A percentile compares a stretch with the other conserved stretches of the same genome.
phyloP scores from a whole-genome alignment of 106 monocot genomes.

The Hemerocallis citrina region DNA sequence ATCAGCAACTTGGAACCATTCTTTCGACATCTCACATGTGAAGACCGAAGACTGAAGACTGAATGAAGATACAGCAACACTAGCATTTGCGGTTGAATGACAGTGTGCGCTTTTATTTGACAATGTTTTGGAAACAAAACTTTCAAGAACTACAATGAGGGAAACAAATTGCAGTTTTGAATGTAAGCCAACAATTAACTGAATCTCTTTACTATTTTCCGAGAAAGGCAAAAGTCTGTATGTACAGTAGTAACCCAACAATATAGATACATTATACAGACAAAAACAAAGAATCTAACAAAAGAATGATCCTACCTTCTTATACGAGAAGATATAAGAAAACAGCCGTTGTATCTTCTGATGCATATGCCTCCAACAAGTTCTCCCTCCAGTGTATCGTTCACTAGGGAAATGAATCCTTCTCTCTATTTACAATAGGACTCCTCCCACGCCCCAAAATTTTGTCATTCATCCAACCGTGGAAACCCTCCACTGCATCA shows the following conservation, averaged over 20 bases:
- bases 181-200: neutral
- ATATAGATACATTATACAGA: neutral
- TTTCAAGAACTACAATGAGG: neutral
- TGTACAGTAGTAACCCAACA: neutral
- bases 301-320: slow-evolving; percentile 1
- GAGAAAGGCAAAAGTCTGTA: neutral
- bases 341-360: neutral
- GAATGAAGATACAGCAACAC: too few relatives aligned
- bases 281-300: slow-evolving; percentile 2
- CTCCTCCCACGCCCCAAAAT: neutral
- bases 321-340: neutral
- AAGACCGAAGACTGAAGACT: too few relatives aligned
- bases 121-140: too few relatives aligned
- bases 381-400: neutral
- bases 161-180: neutral
- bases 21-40: too few relatives aligned
- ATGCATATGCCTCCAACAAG: neutral
- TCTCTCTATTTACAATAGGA: neutral
- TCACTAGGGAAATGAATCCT: neutral
- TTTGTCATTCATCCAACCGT: neutral
- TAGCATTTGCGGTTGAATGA: too few relatives aligned
- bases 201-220: neutral
- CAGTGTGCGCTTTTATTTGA: too few relatives aligned
- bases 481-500: neutral
- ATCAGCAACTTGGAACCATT: too few relatives aligned